Conservation (phyloP, 2,329 filamentous ascomycete species). For the Diaporthe amygdali region DNA sequence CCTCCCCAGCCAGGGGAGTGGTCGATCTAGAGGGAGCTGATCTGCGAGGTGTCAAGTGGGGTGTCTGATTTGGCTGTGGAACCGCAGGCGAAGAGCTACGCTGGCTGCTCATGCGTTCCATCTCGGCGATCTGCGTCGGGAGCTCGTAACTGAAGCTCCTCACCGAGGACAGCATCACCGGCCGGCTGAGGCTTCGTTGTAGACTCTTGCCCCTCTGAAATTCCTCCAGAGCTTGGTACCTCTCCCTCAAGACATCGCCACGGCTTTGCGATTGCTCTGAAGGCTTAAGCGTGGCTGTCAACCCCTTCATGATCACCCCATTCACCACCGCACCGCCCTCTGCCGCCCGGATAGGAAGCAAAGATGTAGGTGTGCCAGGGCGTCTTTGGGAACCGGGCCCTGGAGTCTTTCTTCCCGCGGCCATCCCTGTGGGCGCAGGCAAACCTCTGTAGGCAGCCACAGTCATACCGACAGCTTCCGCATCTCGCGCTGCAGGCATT, state of each 20-base stretch:
- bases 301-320: background rate
- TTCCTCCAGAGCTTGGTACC: slow-evolving; percentile 23
- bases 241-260: slow-evolving; percentile 17
- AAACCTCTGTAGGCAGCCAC: slow-evolving; percentile 15
- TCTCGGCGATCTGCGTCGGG: slow-evolving; percentile 22
- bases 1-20: background rate
- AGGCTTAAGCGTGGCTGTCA: background rate
- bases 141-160: slow-evolving; percentile 23
- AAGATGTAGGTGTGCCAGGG: slow-evolving; percentile 6
- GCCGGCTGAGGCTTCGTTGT: slow-evolving; percentile 3
- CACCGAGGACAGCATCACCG: slow-evolving; percentile 13
- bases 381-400: slow-evolving; percentile 3
- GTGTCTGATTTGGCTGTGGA: background rate
- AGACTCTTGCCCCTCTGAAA: slow-evolving; percentile 1
- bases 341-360: background rate
- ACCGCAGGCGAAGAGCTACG: slow-evolving; percentile 3
- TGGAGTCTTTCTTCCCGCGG: slow-evolving; percentile 8
- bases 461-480: background rate
- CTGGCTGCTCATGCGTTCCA: slow-evolving; percentile 20
- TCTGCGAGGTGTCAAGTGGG: background rate
- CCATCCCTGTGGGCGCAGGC: background rate
- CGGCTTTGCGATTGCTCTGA: slow-evolving; percentile 12
- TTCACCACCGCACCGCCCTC: background rate
- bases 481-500: background rate
- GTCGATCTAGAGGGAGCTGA: background rate